Percentiles rank a stretch among this genome's conserved stretches.
phyloP scores from a whole-genome alignment of 495 filamentous ascomycete species.

The Penicillium robsamsonii region DNA sequence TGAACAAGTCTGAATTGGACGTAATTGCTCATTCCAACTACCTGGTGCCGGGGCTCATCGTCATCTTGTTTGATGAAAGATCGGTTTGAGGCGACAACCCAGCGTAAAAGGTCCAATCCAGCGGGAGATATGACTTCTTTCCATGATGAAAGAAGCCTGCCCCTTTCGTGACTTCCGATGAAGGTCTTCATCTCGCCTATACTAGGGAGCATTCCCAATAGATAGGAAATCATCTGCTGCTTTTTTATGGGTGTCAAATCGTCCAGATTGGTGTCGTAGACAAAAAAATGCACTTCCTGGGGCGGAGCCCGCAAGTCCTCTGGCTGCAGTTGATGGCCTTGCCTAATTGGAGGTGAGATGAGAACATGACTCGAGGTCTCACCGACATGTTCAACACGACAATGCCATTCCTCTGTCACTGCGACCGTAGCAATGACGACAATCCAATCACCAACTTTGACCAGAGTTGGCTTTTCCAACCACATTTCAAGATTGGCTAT shows the following conservation, averaged over 20 bases:
- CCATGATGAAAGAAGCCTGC: conserved; percentile 57
- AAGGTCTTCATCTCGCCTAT: conserved; percentile 62
- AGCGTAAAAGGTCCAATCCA: conserved; percentile 68
- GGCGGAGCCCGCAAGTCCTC: conserved; percentile 1
- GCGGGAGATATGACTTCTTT: conserved; percentile 60
- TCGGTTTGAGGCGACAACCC: conserved; percentile 89
- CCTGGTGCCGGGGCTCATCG: conserved; percentile 47
- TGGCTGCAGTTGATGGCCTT: neutral
- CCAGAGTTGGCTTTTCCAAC: conserved; percentile 24
- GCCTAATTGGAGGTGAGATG: conserved; percentile 20
- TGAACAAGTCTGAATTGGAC: conserved; percentile 85
- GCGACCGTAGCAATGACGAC: conserved; percentile 18
- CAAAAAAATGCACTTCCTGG: conserved; percentile 23
- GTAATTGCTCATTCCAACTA: conserved; percentile 65
- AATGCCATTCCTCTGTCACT: conserved; percentile 19
- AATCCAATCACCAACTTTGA: conserved; percentile 61
- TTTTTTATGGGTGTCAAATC: conserved; percentile 49
- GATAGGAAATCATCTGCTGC: conserved; percentile 48
- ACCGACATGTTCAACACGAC: conserved; percentile 17
- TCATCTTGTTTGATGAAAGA: conserved; percentile 79
- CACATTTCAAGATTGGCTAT: conserved; percentile 41
- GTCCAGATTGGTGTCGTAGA: conserved; percentile 61
- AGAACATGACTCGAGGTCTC: conserved; percentile 6
- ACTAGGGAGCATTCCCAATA: conserved; percentile 68
- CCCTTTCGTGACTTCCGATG: conserved; percentile 41